Percentiles rank a stretch among this genome's conserved stretches.
Conservation (phyloP, 495 filamentous ascomycete species). For the Penicillium paxilli region DNA sequence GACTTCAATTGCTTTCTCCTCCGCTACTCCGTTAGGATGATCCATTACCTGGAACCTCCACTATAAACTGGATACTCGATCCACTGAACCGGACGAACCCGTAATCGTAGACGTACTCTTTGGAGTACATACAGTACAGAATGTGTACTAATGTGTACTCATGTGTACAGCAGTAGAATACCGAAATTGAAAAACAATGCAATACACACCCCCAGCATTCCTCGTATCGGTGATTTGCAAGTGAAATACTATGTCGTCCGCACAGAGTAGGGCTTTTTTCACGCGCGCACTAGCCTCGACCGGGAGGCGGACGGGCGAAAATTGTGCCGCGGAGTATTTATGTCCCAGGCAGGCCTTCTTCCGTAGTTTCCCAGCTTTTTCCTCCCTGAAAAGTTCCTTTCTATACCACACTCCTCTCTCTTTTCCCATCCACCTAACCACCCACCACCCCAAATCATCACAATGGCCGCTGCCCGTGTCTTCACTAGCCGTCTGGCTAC, state of each 20-base stretch:
- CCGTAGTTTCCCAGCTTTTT: conserved; percentile 47
- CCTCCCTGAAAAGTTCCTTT: conserved; percentile 36
- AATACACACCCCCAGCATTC: conserved; percentile 27
- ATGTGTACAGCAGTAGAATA: too few relatives aligned
- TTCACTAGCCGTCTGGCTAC: conserved; percentile 71
- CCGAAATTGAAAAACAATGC: conserved; percentile 13
- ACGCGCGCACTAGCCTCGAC: conserved; percentile 38
- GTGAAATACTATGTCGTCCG: conserved; percentile 21
- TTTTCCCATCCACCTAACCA: conserved; percentile 18
- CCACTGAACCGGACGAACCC: conserved; percentile 13
- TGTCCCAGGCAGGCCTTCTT: conserved; percentile 35
- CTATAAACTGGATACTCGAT: background rate
- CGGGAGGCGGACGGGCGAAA: conserved; percentile 44
- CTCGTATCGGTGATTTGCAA: conserved; percentile 15
- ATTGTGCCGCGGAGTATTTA: conserved; percentile 50
- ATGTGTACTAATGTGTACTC: background rate
- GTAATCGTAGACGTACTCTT: conserved; percentile 1
- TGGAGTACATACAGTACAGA: background rate
- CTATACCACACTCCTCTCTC: conserved; percentile 24
- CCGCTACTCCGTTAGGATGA: background rate
- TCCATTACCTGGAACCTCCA: background rate
- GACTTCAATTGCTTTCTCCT: background rate
- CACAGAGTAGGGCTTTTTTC: conserved; percentile 42
- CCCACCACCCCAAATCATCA: conserved; percentile 39
- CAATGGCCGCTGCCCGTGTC: conserved; percentile 69